These are phyloP conservation scores for Hydrangea macrophylla DNA, from an alignment of 148 eudicot genomes.

Conservation along the genomic window DNA sequence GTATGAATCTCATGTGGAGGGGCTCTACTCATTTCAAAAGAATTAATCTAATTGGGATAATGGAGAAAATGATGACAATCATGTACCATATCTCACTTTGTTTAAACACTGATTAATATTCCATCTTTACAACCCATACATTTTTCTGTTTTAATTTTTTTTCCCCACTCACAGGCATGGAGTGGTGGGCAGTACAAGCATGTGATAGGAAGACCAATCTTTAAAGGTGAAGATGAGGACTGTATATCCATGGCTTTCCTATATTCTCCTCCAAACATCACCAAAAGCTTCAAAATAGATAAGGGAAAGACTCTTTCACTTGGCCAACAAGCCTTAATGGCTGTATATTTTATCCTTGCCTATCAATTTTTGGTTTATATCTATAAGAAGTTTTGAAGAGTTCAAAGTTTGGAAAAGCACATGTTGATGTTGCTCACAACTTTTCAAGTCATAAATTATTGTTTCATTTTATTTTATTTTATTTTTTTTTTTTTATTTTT, in stretches of 20 bases:
- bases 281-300: constrained; percentile 7
- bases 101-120: not conserved
- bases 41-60: not conserved
- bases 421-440: not conserved
- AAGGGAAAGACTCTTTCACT: constrained; percentile 40
- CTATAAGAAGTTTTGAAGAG: constrained; percentile 7
- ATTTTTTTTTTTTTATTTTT: too few species aligned
- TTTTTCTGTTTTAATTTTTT: not conserved
- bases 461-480: too few species aligned
- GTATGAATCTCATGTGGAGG: not conserved
- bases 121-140: not conserved
- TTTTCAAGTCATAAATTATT: too few species aligned
- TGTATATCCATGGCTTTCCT: constrained; percentile 65
- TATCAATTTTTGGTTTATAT: constrained; percentile 46
- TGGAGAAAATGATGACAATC: constrained; percentile 15
- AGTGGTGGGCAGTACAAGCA: constrained; percentile 62
- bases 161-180: constrained; percentile 41
- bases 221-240: constrained; percentile 28
- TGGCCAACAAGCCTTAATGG: constrained; percentile 52
- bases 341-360: constrained; percentile 38
- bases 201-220: constrained; percentile 77
- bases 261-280: constrained; percentile 34
- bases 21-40: constrained; percentile 10
- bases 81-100: not conserved
- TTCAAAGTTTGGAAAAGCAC: not conserved